phyloP scores from a whole-genome alignment of 1,139 yeast species.

The Zygosaccharomyces sapae region DNA sequence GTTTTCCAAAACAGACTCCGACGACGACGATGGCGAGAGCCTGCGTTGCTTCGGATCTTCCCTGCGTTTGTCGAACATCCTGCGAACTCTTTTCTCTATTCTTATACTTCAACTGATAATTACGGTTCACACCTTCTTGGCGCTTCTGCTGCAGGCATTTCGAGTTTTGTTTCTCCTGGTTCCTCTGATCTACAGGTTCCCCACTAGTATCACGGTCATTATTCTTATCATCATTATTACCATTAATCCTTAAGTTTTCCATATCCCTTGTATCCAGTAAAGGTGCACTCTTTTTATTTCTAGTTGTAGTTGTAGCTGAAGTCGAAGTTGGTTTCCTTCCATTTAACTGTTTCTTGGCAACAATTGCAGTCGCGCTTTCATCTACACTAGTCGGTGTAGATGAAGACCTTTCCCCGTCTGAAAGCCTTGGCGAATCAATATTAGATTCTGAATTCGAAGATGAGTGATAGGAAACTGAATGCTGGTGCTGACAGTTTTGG shows the following conservation, averaged over 20 bases:
- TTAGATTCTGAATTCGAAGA: conserved; percentile 26
- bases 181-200: neutral
- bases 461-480: conserved; percentile 21
- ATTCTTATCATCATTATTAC: neutral
- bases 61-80: neutral
- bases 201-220: neutral
- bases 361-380: conserved; percentile 13
- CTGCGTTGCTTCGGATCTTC: conserved; percentile 1
- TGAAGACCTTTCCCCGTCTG: conserved; percentile 21
- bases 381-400: conserved; percentile 28
- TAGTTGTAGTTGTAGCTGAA: neutral
- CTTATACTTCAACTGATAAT: neutral
- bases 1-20: conserved; percentile 13
- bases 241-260: neutral
- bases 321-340: conserved; percentile 1
- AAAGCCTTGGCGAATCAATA: conserved; percentile 21
- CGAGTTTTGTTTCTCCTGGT: neutral
- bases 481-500: conserved; percentile 11
- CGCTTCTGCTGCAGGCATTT: neutral
- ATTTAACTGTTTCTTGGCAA: conserved; percentile 10
- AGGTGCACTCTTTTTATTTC: neutral
- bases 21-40: neutral
- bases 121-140: neutral
- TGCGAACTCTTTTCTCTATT: neutral
- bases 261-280: conserved; percentile 1